Evolutionary conservation across 192 early-diverging fungal species (phyloP).

Genomic region (Paraglomus occultum): DNA sequence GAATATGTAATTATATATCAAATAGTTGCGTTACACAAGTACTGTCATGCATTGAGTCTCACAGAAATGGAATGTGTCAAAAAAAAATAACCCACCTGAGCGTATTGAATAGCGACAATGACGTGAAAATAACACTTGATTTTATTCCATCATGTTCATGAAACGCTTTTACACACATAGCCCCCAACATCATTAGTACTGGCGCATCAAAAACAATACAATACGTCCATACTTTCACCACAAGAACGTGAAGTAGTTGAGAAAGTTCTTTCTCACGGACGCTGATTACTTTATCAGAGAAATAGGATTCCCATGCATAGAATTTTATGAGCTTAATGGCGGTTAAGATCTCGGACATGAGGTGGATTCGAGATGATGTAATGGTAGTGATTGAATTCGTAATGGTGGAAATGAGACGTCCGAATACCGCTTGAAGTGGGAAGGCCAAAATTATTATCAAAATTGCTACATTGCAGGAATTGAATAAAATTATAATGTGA

Average conservation of each 20-base stretch:
- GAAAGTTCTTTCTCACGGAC: slow-evolving; percentile 58
- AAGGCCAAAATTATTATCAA: slow-evolving; percentile 52
- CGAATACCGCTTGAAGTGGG: slow-evolving; percentile 63
- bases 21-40: no score
- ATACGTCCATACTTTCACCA: slow-evolving; percentile 57
- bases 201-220: slow-evolving; percentile 66
- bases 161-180: slow-evolving; percentile 41
- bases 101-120: slow-evolving; percentile 69
- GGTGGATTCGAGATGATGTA: slow-evolving; percentile 63
- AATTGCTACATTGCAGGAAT: slow-evolving; percentile 29
- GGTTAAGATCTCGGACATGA: slow-evolving; percentile 72
- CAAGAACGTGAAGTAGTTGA: slow-evolving; percentile 47
- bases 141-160: slow-evolving; percentile 41
- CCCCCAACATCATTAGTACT: slow-evolving; percentile 43
- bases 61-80: no score
- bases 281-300: slow-evolving; percentile 53
- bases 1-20: no score
- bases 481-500: slow-evolving; percentile 6
- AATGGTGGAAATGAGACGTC: slow-evolving; percentile 45
- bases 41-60: neutral
- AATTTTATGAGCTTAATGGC: slow-evolving; percentile 78
- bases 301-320: slow-evolving; percentile 73
- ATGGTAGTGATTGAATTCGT: slow-evolving; percentile 51
- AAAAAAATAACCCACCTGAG: slow-evolving; percentile 36
- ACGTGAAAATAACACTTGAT: slow-evolving; percentile 56